These are phyloP conservation scores for Athelia psychrophila DNA, from an alignment of 1,284 basidiomycete genomes.

Conservation along the genomic window DNA sequence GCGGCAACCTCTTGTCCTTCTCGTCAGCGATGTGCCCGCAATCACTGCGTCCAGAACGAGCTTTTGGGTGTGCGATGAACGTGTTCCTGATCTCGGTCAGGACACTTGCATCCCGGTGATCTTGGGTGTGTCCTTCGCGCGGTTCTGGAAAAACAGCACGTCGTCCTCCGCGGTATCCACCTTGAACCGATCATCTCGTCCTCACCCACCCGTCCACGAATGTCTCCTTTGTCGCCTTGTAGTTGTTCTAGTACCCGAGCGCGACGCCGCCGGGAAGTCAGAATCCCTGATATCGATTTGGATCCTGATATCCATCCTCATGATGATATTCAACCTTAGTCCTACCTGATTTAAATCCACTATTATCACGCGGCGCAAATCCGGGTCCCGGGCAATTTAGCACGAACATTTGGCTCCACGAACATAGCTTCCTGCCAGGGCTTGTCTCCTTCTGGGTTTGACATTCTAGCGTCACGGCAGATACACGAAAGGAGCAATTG, in stretches of 20 bases:
- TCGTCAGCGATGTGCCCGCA: conserved; percentile 64
- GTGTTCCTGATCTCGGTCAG: conserved; percentile 70
- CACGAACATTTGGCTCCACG: too few relatives aligned
- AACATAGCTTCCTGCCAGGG: too few relatives aligned
- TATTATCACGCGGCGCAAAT: too few relatives aligned
- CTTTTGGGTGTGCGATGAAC: conserved; percentile 53
- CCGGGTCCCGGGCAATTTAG: too few relatives aligned
- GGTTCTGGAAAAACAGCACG: conserved; percentile 48
- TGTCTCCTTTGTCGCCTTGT: conserved; percentile 59
- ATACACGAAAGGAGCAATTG: too few relatives aligned
- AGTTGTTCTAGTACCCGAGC: conserved; percentile 70
- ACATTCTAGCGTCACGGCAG: too few relatives aligned
- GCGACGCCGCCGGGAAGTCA: conserved; percentile 49
- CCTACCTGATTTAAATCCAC: too few relatives aligned
- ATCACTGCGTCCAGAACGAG: conserved; percentile 62
- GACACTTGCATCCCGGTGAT: conserved; percentile 75
- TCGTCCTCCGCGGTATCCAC: conserved; percentile 56
- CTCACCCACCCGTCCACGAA: conserved; percentile 69
- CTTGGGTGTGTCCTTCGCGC: conserved; percentile 70
- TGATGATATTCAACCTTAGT: too few relatives aligned
- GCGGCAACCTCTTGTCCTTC: conserved; percentile 62
- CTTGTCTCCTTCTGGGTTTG: too few relatives aligned
- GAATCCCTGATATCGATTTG: too few relatives aligned
- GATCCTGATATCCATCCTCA: too few relatives aligned
- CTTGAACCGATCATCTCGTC: conserved; percentile 69